Conservation (phyloP, 140 eudicot genomes). For the Ambrosia hybrid region DNA sequence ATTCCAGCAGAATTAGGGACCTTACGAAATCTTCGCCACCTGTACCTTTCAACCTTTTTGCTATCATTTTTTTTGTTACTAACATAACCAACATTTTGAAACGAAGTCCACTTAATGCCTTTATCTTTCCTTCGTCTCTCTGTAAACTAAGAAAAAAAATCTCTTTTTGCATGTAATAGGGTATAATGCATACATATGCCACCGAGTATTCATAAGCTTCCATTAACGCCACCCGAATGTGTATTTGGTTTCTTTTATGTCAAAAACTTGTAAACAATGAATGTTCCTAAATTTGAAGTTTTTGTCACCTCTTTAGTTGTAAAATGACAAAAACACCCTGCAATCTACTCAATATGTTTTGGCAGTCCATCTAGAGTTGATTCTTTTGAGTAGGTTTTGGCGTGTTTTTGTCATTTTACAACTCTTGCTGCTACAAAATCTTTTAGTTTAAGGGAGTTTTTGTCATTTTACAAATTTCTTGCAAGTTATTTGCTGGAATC, state of each 20-base stretch:
- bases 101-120: conserved; percentile 4
- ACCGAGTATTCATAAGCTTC: background rate
- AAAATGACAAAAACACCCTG: background rate
- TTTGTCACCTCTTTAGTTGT: background rate
- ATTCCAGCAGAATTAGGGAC: conserved; percentile 93
- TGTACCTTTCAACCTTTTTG: conserved; percentile 44
- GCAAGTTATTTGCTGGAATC: background rate
- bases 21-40: conserved; percentile 63
- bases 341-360: background rate
- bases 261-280: background rate
- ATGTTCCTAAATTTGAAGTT: background rate
- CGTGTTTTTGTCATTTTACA: background rate
- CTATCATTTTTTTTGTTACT: conserved; percentile 12
- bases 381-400: background rate
- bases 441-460: background rate
- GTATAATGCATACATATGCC: background rate
- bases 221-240: background rate
- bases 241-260: background rate
- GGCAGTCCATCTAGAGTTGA: background rate
- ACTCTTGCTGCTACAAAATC: background rate
- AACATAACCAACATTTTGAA: conserved; percentile 14
- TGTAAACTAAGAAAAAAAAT: conserved; percentile 8
- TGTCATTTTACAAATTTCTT: background rate
- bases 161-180: background rate
- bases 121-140: background rate